Evolutionary conservation across 2,329 filamentous ascomycete species (phyloP).

Genomic region (Scedosporium dehoogii): DNA sequence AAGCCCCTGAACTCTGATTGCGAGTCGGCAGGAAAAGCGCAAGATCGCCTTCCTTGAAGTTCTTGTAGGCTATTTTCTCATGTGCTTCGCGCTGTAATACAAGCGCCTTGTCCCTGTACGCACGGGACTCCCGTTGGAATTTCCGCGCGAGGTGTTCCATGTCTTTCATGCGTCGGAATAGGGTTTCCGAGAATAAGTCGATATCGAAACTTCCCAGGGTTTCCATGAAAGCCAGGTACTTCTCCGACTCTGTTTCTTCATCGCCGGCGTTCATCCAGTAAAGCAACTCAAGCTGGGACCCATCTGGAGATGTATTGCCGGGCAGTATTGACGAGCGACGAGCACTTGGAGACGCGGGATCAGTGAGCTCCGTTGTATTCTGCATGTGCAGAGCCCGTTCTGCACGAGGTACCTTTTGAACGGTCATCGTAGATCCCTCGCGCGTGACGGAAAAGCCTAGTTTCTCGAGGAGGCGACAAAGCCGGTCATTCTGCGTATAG

Average conservation of each 20-base stretch:
- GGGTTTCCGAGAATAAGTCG: constrained; percentile 72
- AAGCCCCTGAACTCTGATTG: constrained; percentile 88
- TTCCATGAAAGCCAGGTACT: constrained; percentile 65
- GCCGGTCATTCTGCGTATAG: constrained; percentile 72
- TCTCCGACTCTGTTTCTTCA: constrained; percentile 49
- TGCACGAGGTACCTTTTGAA: constrained; percentile 59
- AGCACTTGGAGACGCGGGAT: constrained; percentile 39
- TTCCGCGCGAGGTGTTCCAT: constrained; percentile 89
- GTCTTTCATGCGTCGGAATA: constrained; percentile 85
- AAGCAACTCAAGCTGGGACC: constrained; percentile 60
- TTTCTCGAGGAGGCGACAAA: constrained; percentile 75
- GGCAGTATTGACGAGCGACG: constrained; percentile 43
- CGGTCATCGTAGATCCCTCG: constrained; percentile 60
- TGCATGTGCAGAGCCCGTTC: constrained; percentile 43
- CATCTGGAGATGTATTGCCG: constrained; percentile 47
- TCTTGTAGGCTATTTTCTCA: constrained; percentile 90
- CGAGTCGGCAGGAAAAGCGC: constrained; percentile 89
- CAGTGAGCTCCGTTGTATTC: constrained; percentile 48
- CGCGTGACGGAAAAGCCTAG: constrained; percentile 75
- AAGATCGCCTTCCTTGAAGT: constrained; percentile 94
- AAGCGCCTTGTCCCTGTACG: constrained; percentile 81
- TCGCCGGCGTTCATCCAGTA: constrained; percentile 72
- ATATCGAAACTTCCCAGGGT: constrained; percentile 71
- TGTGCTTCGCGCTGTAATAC: constrained; percentile 73
- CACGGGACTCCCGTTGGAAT: constrained; percentile 79